phyloP scores from a whole-genome alignment of 768 basidiomycete species.

The Boletales sp. region DNA sequence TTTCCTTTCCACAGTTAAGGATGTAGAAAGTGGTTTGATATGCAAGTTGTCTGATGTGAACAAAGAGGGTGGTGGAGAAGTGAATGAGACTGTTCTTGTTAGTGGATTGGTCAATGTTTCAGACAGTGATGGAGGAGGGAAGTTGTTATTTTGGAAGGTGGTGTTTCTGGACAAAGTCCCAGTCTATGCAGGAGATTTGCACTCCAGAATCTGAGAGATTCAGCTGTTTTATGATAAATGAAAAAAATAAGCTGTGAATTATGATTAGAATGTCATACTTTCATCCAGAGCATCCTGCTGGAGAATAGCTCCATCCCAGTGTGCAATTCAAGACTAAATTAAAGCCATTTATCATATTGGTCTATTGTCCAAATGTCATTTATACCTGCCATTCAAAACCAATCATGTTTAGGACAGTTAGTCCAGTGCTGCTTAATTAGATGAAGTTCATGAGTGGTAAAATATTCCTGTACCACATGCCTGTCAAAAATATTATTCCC shows the following conservation, averaged over 20 bases:
- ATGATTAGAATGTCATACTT: constrained; percentile 1
- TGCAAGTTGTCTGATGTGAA: too few species aligned
- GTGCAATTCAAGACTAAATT: not conserved
- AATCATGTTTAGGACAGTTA: constrained; percentile 21
- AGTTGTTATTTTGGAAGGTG: too few species aligned
- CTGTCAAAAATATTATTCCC: not conserved
- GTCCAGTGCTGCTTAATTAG: constrained; percentile 15
- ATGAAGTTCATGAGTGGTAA: constrained; percentile 4
- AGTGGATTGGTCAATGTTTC: too few species aligned
- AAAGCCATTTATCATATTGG: constrained; percentile 3
- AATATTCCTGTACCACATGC: not conserved
- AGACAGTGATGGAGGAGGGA: too few species aligned
- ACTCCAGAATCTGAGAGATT: too few species aligned
- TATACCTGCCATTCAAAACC: constrained; percentile 39
- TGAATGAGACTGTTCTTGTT: too few species aligned
- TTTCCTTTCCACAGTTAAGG: too few species aligned
- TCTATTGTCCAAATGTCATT: constrained; percentile 27
- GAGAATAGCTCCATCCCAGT: constrained; percentile 1
- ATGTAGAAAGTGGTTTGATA: too few species aligned
- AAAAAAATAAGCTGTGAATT: constrained; percentile 1
- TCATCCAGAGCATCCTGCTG: not conserved
- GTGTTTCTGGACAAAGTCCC: too few species aligned
- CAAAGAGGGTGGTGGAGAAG: too few species aligned
- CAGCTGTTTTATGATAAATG: not conserved
- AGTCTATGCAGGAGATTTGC: too few species aligned